A percentile compares a stretch with the other conserved stretches of the same genome.
Conservation (phyloP, 306 rosid species). For the Adenanthera pavonina region DNA sequence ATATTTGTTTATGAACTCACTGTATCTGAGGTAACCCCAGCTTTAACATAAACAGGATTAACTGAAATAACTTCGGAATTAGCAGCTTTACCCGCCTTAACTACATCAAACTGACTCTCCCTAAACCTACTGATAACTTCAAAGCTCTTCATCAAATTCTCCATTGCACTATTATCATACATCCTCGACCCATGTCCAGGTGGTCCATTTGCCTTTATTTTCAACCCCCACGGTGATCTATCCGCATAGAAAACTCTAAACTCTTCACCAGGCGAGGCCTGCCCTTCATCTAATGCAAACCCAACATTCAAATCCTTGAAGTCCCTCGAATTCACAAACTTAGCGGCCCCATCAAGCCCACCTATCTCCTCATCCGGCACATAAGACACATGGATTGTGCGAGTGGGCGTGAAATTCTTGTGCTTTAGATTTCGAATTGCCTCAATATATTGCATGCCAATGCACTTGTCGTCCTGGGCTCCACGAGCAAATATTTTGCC, state of each 20-base stretch:
- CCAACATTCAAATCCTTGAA: slow-evolving; percentile 66
- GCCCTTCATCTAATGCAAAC: slow-evolving; percentile 86
- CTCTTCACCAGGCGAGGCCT: slow-evolving; percentile 72
- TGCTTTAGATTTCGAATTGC: slow-evolving; percentile 67
- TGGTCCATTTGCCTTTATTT: slow-evolving; percentile 60
- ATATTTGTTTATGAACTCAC: slow-evolving; percentile 51
- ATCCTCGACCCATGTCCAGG: slow-evolving; percentile 86
- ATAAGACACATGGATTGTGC: slow-evolving; percentile 72
- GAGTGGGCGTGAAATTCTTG: slow-evolving; percentile 48
- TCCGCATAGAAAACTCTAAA: slow-evolving; percentile 82
- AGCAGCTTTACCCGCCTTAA: slow-evolving; percentile 74
- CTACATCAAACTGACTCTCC: slow-evolving; percentile 79
- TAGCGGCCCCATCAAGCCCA: slow-evolving; percentile 59
- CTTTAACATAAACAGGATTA: slow-evolving; percentile 79
- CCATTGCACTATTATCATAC: slow-evolving; percentile 81
- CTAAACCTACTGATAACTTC: slow-evolving; percentile 69
- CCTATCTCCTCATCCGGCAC: slow-evolving; percentile 96
- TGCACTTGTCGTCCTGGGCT: slow-evolving; percentile 90
- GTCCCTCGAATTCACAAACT: slow-evolving; percentile 61
- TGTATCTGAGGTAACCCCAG: slow-evolving; percentile 63
- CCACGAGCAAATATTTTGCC: slow-evolving; percentile 87
- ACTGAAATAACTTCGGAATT: slow-evolving; percentile 83
- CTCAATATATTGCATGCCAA: slow-evolving; percentile 83
- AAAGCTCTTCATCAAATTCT: slow-evolving; percentile 88
- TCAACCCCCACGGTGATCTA: slow-evolving; percentile 78